These are phyloP conservation scores for Microdochium bolleyi DNA, from an alignment of 2,329 filamentous ascomycete species.

Conservation along the genomic window DNA sequence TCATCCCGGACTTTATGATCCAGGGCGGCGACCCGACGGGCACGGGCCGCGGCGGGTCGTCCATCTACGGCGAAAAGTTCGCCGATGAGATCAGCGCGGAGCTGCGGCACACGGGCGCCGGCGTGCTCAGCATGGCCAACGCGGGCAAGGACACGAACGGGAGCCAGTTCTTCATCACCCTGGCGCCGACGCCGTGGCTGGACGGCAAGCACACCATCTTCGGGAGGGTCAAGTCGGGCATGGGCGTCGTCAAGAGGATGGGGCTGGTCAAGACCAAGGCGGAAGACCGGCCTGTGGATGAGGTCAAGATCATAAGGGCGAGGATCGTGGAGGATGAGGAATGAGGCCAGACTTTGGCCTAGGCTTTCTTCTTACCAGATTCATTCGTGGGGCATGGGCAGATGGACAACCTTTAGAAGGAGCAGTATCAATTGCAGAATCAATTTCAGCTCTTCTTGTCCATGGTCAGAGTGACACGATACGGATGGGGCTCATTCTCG, in stretches of 20 bases:
- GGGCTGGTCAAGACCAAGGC: slow-evolving; percentile 75
- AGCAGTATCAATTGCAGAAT: too few species aligned
- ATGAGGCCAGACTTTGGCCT: slow-evolving; percentile 4
- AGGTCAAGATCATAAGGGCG: slow-evolving; percentile 73
- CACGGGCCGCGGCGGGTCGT: slow-evolving; percentile 79
- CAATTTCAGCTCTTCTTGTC: too few species aligned
- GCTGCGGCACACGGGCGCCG: slow-evolving; percentile 87
- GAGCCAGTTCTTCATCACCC: slow-evolving; percentile 90
- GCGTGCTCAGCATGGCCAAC: slow-evolving; percentile 95
- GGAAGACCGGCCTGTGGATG: slow-evolving; percentile 74
- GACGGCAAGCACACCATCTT: slow-evolving; percentile 98
- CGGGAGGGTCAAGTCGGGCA: slow-evolving; percentile 76
- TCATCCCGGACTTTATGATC: slow-evolving; percentile 95
- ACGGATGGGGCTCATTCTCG: too few species aligned
- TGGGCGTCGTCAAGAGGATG: slow-evolving; percentile 80
- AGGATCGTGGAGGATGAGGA: slow-evolving; percentile 57
- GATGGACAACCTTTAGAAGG: too few species aligned
- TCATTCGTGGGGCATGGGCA: too few species aligned
- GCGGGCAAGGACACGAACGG: slow-evolving; percentile 89
- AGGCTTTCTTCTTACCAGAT: too few species aligned
- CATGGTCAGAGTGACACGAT: too few species aligned
- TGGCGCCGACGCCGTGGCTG: slow-evolving; percentile 91
- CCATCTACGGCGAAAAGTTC: slow-evolving; percentile 90
- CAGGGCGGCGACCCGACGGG: slow-evolving; percentile 93
- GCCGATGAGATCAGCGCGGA: slow-evolving; percentile 76